Evolutionary conservation across 2,329 filamentous ascomycete species (phyloP).

Genomic region (Fusarium beomiforme): DNA sequence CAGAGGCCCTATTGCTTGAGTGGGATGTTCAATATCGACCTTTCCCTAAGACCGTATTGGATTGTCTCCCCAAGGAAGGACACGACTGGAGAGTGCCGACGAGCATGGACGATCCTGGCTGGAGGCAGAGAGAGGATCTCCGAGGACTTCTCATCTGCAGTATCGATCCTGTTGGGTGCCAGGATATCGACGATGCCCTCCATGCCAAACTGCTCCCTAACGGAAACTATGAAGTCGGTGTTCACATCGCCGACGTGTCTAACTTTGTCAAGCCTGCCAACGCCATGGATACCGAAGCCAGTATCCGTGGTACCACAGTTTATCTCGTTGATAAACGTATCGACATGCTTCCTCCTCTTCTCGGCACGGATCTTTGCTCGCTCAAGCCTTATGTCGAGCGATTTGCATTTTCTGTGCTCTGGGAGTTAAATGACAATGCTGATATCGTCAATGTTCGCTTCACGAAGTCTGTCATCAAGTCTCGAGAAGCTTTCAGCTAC

Average conservation of each 20-base stretch:
- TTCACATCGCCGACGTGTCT: conserved; percentile 99
- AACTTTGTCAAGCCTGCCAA: conserved; percentile 98
- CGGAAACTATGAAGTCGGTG: conserved; percentile 94
- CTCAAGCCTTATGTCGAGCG: conserved; percentile 98
- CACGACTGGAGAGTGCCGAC: conserved; percentile 92
- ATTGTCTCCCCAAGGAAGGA: conserved; percentile 90
- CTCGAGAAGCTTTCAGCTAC: conserved; percentile 96
- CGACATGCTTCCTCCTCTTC: conserved; percentile 97
- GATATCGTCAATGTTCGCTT: conserved; percentile 88
- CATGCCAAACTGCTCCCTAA: conserved; percentile 88
- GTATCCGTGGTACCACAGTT: conserved; percentile 92
- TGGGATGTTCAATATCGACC: conserved; percentile 98
- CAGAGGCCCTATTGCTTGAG: conserved; percentile 91
- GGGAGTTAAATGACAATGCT: conserved; percentile 88
- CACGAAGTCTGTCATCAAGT: conserved; percentile 98
- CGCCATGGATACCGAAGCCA: conserved; percentile 96
- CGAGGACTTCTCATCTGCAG: conserved; percentile 91
- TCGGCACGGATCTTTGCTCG: conserved; percentile 96
- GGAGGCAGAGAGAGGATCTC: conserved; percentile 86
- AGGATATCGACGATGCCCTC: conserved; percentile 97
- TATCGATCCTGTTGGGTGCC: conserved; percentile 94
- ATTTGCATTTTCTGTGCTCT: conserved; percentile 84
- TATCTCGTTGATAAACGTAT: conserved; percentile 99
- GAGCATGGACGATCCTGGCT: conserved; percentile 83
- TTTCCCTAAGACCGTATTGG: conserved; percentile 93